Evolutionary conservation across 78 protist genomes (phyloP).

Genomic region (Speleostelium caveatum): DNA sequence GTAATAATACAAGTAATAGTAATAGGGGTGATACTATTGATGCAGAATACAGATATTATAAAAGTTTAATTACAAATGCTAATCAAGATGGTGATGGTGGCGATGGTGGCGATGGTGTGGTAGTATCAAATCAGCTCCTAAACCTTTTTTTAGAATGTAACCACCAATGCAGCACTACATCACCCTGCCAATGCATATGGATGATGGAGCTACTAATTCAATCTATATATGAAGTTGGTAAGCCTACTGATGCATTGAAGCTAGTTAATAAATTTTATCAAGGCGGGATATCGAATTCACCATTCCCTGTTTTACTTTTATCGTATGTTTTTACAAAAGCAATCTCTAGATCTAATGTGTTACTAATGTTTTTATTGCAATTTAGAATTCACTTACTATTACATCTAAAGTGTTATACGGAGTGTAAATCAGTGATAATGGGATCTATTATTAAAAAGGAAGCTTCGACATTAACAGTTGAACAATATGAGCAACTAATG

Average conservation of each 20-base stretch:
- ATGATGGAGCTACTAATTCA: constrained; percentile 53
- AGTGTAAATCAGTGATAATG: constrained; percentile 22
- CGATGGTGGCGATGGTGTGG: neutral
- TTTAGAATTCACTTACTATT: constrained; percentile 52
- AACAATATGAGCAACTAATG: constrained; percentile 46
- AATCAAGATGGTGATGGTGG: neutral
- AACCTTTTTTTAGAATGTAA: constrained; percentile 8
- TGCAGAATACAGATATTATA: neutral
- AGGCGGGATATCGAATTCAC: constrained; percentile 31
- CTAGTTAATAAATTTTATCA: constrained; percentile 29
- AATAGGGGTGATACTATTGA: neutral
- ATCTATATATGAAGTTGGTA: constrained; percentile 41
- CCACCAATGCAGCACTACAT: constrained; percentile 2
- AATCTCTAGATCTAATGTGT: neutral
- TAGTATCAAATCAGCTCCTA: constrained; percentile 8
- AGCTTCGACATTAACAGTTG: neutral
- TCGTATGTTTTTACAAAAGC: constrained; percentile 23
- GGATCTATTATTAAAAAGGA: constrained; percentile 7
- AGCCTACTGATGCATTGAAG: constrained; percentile 22
- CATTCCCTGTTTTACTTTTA: constrained; percentile 34
- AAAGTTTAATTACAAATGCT: neutral
- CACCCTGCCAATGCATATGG: constrained; percentile 46
- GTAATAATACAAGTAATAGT: neutral
- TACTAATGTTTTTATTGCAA: neutral
- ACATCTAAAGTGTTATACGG: constrained; percentile 44